Evolutionary conservation across 139 green algal species (phyloP), one percentile per base, ranked within the genome.

Genomic region (Dunaliella primolecta): DNA sequence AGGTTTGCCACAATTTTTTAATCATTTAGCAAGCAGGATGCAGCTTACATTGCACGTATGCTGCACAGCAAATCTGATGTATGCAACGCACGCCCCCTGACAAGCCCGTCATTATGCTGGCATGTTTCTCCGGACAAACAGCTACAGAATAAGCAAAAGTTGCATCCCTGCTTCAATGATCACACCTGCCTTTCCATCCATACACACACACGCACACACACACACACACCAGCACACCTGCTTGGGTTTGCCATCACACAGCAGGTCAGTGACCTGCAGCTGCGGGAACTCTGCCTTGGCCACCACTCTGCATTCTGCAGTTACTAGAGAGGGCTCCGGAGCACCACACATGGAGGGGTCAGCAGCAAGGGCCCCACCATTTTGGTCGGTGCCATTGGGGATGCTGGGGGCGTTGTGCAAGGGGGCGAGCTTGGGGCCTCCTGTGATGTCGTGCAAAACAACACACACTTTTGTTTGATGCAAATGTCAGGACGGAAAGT

Each of bases 261-360:
- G 83, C 35, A 88, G 84, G 55, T 93, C 90, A 1, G 90, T 90
- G 0, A 94, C 81, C 55, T 88, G 79, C 55, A 94, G 24, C 0
- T 80, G 78, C 0, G 92, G 92, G 81, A 93, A 94, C 36, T 36
- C 81, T 0, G 84, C 87, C 25, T 46, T 38, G 0, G 88, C 92
- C 0, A 72, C 82, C 0, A 94, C 38, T 3, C 36, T 70, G 82
- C 82, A 86, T 2, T 75, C 30, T 11, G 80, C 38, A 33, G 80
- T 37, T 55, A 55, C 3, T 3, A 37, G n/a, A 21, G n/a, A 34
- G 11, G n/a, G n/a, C 7, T 31, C n/a, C 3, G 72, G 72, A 7
- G 72, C n/a, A 11, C n/a, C 72, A 36, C 72, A 79, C 11, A 34
- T 21, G 20, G 30, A 34, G 72, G 72, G 72, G 72, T 33, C n/a